Base-by-base conservation (phyloP, 805 yeast species). In the Metschnikowia reukaufii region DNA sequence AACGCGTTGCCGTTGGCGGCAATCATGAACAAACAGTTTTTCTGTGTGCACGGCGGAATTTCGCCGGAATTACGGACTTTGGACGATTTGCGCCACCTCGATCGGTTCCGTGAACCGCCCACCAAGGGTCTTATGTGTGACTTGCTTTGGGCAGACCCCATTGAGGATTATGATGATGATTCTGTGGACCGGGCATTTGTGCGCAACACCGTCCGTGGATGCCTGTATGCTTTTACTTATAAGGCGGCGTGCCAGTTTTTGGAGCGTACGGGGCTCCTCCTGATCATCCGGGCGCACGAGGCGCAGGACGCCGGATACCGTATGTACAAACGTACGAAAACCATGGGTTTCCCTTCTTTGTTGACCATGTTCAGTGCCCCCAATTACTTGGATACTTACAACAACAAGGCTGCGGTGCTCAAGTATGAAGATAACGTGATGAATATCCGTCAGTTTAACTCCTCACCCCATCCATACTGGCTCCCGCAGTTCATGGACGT, bases 271-370 rank as follows among this genome's bases (percentile, higher is more conserved):
- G 86, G 88, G 18, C 70, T 92, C 31, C 70, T 92, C 27, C 85
- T 90, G n/a, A 80, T 92, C 30, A 88, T 92, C 38, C 77, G 99
- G 48, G 98, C 97, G 1, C 99, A 92, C 65, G 97, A 92, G 68
- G 97, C 97, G 1, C 99, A 92, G 67, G 97, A 92, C 66, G 91
- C 94, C 8, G 99, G 99, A 31, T 92, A 91, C 67, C 74, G 97
- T 63, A 94, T 94, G 88, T 92, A 92, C 68, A 86, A 84, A 58
- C 81, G 88, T 55, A 88, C 96, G 1, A 78, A 81, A 50, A 76
- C 86, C 4, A 83, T 90, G 60, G 95, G 95, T 10, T 92, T 92
- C 63, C 98, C 97, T 1, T 81, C 92, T 6, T 76, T 92, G 32
- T 79, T 92, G 64, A 90, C 98, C 3, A 82, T 92, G 70, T 92